Percentiles rank a stretch among this genome's conserved stretches.
Conservation (phyloP, 176 grass and related monocot species). For the Thinopyrum elongatum region DNA sequence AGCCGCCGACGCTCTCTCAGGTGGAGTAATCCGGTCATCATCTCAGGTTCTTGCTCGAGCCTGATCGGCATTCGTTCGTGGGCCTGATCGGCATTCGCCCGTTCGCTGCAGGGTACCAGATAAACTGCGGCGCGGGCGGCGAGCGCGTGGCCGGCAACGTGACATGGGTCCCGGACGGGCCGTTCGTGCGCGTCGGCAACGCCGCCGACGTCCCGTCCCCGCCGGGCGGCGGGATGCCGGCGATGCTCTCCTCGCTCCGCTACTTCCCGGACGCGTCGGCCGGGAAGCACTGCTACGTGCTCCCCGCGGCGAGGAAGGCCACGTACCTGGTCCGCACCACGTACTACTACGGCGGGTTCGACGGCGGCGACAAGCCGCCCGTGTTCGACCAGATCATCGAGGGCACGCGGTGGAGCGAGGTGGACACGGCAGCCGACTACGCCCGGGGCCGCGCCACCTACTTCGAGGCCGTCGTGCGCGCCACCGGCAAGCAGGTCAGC, state of each 20-base stretch:
- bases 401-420: constrained; percentile 71
- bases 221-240: neutral
- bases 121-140: constrained; percentile 61
- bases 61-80: neutral
- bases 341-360: constrained; percentile 88
- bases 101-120: constrained; percentile 40
- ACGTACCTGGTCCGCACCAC: constrained; percentile 75
- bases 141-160: constrained; percentile 26
- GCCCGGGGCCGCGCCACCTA: constrained; percentile 58
- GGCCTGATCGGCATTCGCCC: neutral
- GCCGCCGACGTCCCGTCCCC: neutral
- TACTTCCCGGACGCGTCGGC: constrained; percentile 66
- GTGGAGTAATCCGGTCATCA: neutral
- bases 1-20: constrained; percentile 8
- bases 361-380: constrained; percentile 48
- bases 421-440: constrained; percentile 58
- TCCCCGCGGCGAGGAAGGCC: constrained; percentile 37
- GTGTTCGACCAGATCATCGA: constrained; percentile 83
- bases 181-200: constrained; percentile 51
- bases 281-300: constrained; percentile 68
- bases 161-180: constrained; percentile 54
- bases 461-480: constrained; percentile 60
- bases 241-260: constrained; percentile 54
- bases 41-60: neutral
- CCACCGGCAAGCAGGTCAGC: constrained; percentile 47